Evolutionary conservation across 176 grass and related monocot species (phyloP).

Genomic region (Carex parvula): DNA sequence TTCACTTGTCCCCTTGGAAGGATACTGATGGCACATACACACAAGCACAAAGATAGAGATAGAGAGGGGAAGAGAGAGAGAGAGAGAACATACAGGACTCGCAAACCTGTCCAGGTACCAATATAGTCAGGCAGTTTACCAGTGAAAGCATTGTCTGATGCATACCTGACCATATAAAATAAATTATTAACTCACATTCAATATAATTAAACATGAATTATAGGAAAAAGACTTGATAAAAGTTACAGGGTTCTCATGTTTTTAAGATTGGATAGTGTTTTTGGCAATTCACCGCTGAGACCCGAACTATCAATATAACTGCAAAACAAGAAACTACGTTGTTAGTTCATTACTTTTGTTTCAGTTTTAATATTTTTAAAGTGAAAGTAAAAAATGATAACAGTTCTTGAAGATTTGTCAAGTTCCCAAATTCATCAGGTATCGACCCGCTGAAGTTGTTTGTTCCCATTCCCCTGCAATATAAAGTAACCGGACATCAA

Average conservation of each 20-base stretch:
- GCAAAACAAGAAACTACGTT: not conserved
- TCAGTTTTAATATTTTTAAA: not conserved
- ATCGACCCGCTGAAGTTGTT: conserved; percentile 75
- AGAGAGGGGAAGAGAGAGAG: not conserved
- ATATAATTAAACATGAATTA: not conserved
- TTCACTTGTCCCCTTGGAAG: not conserved
- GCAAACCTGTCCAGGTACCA: conserved; percentile 46
- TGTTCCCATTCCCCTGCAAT: conserved; percentile 43
- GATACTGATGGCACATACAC: not conserved
- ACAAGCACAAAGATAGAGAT: not conserved
- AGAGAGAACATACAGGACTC: conserved; percentile 38
- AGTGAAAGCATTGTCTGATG: conserved; percentile 64
- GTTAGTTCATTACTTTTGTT: not conserved
- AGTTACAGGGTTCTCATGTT: conserved; percentile 39
- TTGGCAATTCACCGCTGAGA: conserved; percentile 49
- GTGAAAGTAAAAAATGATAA: conserved; percentile 22
- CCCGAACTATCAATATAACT: conserved; percentile 61
- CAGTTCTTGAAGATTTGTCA: conserved; percentile 49
- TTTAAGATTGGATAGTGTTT: conserved; percentile 50
- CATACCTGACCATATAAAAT: conserved; percentile 37
- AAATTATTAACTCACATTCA: not conserved
- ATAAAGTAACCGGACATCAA: not conserved
- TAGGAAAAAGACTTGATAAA: not conserved
- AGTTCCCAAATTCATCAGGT: conserved; percentile 57
- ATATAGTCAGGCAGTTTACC: conserved; percentile 70